Conservation (phyloP, 2,329 filamentous ascomycete species). For the Clarireedia homoeocarpa region DNA sequence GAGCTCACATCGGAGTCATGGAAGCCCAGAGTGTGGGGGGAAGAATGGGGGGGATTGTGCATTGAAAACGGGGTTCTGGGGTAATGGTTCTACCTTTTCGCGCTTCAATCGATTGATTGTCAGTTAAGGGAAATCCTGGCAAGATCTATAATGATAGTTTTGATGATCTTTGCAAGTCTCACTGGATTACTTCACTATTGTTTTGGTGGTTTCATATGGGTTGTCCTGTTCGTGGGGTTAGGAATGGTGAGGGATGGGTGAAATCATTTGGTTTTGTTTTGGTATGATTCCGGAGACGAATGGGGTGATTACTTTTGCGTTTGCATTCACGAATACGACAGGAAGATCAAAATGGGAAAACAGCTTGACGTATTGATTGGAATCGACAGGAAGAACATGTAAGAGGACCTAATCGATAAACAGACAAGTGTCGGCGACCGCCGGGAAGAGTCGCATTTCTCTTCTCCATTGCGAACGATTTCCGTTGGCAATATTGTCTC, state of each 20-base stretch:
- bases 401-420: background rate
- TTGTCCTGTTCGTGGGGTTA: no score
- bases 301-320: no score
- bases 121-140: background rate
- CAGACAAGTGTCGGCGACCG: background rate
- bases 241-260: no score
- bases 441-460: background rate
- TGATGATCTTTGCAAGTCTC: slow-evolving; percentile 2
- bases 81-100: background rate
- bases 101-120: slow-evolving; percentile 1
- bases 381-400: background rate
- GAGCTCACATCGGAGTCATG: background rate
- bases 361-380: background rate
- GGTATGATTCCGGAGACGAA: no score
- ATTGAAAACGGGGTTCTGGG: slow-evolving; percentile 1
- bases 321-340: background rate
- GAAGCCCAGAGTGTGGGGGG: background rate
- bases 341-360: background rate
- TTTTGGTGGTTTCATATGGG: background rate
- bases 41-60: background rate
- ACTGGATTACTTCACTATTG: no score
- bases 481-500: background rate
- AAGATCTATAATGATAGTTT: slow-evolving; percentile 2
- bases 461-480: background rate
- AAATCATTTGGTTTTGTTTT: no score